Percentiles rank a stretch among this genome's conserved stretches.
Conservation (phyloP, 306 rosid genomes). For the Casuarina cunninghamiana region DNA sequence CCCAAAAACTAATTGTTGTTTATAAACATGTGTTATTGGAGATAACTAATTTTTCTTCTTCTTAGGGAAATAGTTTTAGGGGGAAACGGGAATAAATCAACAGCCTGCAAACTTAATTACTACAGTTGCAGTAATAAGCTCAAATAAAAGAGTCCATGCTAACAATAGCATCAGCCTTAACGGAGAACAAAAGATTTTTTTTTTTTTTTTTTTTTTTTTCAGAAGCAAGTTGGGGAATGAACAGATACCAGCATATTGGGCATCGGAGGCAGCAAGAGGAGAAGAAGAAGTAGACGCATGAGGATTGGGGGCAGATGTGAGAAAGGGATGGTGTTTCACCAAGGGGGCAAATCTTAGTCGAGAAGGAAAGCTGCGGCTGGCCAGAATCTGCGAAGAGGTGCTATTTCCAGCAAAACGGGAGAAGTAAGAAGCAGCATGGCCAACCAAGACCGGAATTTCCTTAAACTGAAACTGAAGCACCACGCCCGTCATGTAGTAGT, state of each 20-base stretch:
- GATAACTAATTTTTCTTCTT: too few species aligned
- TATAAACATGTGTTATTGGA: too few species aligned
- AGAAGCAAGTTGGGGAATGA: background rate
- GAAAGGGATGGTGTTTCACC: background rate
- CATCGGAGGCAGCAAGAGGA: conserved; percentile 55
- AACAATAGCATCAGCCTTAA: too few species aligned
- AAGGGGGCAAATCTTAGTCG: background rate
- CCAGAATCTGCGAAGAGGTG: conserved; percentile 22
- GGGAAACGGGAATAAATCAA: background rate
- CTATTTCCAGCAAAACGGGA: conserved; percentile 13
- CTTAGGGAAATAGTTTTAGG: background rate
- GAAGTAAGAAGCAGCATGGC: conserved; percentile 10
- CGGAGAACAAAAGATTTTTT: background rate
- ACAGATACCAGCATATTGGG: conserved; percentile 55
- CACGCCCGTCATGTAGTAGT: conserved; percentile 16
- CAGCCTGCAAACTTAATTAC: background rate
- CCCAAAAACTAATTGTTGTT: too few species aligned
- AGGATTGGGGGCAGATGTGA: conserved; percentile 10
- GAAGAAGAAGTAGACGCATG: conserved; percentile 60
- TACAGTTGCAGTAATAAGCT: background rate
- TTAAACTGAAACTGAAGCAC: conserved; percentile 15
- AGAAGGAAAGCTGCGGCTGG: conserved; percentile 23
- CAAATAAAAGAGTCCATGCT: too few species aligned
- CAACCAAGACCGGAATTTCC: background rate
- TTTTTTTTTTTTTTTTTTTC: background rate